Percentiles rank a stretch among this genome's conserved stretches.
These are phyloP conservation scores for Colletotrichum liriopes DNA, from an alignment of 2,329 filamentous ascomycete species.

Conservation along the genomic window DNA sequence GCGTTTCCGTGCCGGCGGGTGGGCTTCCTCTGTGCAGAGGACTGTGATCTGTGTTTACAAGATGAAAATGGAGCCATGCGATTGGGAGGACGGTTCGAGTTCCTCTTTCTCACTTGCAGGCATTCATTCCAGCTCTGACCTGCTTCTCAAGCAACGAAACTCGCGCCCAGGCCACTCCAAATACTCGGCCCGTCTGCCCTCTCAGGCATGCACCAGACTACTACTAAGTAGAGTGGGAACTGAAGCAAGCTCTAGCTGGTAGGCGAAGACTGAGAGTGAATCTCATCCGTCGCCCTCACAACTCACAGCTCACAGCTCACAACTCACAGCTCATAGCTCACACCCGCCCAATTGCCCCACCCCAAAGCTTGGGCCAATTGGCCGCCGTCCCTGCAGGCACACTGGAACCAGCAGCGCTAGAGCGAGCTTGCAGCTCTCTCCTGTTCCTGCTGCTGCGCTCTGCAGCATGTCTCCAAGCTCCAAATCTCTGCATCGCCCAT, in stretches of 20 bases:
- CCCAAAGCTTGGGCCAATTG: slow-evolving; percentile 27
- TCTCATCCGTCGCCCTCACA: not conserved
- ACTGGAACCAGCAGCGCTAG: not conserved
- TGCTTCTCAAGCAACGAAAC: too few species aligned
- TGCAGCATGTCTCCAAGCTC: slow-evolving; percentile 13
- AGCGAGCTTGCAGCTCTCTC: not conserved
- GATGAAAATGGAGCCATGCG: too few species aligned
- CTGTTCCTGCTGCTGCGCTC: not conserved
- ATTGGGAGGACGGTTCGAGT: too few species aligned
- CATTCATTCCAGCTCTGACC: too few species aligned
- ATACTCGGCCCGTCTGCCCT: not conserved
- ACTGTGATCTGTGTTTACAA: too few species aligned
- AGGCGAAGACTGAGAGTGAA: not conserved
- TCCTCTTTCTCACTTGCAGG: too few species aligned
- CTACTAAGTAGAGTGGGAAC: not conserved
- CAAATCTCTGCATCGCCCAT: slow-evolving; percentile 17
- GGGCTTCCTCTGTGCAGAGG: too few species aligned
- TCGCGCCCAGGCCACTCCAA: not conserved
- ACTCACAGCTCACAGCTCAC: not conserved
- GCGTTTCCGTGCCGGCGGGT: not conserved
- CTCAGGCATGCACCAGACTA: not conserved
- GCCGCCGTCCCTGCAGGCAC: not conserved
- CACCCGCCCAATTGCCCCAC: not conserved
- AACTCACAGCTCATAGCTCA: not conserved
- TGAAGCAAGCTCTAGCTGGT: too few species aligned